Conservation (phyloP, 441 rosid species). For the Aleurites moluccanus region DNA sequence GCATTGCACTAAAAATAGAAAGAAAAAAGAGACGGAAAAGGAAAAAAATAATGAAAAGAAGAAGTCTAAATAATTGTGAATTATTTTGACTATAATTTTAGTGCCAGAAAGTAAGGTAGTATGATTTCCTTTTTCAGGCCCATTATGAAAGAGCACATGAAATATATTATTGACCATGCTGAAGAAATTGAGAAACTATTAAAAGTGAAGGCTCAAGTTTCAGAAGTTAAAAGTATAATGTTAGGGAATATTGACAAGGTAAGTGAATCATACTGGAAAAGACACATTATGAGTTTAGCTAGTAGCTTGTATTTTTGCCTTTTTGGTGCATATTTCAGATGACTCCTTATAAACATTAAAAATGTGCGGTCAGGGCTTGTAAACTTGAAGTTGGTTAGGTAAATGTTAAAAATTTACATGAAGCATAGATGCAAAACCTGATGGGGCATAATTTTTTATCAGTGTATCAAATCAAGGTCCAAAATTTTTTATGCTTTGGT, state of each 20-base stretch:
- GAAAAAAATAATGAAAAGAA: neutral
- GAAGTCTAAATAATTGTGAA: neutral
- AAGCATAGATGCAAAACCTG: neutral
- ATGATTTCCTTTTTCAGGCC: constrained; percentile 48
- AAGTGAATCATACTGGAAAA: constrained; percentile 9
- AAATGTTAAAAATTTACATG: neutral
- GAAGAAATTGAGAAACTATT: constrained; percentile 84
- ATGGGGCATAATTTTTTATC: neutral
- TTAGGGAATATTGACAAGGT: constrained; percentile 87
- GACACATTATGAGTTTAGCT: neutral
- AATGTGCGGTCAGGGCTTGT: neutral
- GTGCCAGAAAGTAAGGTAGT: constrained; percentile 6
- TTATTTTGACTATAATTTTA: constrained; percentile 12
- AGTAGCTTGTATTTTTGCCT: neutral
- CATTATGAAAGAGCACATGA: constrained; percentile 89
- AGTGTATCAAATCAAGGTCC: neutral
- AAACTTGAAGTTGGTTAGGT: neutral
- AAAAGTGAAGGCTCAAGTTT: constrained; percentile 94
- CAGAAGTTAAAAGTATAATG: constrained; percentile 84
- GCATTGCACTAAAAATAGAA: neutral
- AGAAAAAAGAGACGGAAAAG: neutral
- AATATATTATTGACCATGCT: constrained; percentile 75
- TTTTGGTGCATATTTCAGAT: neutral
- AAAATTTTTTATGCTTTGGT: neutral
- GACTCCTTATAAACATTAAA: neutral